Base-by-base conservation (phyloP, 2,329 filamentous ascomycete genomes). In the Scortechinia acanthostroma region DNA sequence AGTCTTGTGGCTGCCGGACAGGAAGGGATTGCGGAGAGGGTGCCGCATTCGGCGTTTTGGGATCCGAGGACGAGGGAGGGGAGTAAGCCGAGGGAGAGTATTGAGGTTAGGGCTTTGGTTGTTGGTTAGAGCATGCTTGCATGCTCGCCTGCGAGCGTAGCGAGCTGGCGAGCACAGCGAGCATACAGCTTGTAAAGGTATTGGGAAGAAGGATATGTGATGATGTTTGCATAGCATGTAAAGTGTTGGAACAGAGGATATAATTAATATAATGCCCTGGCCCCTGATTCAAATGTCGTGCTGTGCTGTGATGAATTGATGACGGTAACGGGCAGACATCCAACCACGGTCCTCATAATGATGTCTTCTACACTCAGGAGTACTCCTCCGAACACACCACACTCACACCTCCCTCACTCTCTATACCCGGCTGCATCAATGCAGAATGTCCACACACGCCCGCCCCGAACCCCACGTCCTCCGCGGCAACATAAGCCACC, bases 81-180 rank as follows among this genome's bases (percentile, higher is more conserved):
- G 45, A 68, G 72, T 4, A 68, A 63, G 4, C 65, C 59, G 30
- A 57, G 80, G 50, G 73, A 84, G 63, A 81, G 77, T 53, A 83
- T 84, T 48, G 80, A 84, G 62, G 77, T 83, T 1, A 63, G 80
- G 51, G 79, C 76, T 47, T 59, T 83, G 55, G 73, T 83, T 0
- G 82, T 81, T 53, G 35, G 35, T 10, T 40, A 40, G 35, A n/a
- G n/a, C n/a, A n/a, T n/a, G n/a, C n/a, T n/a, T n/a, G n/a, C n/a
- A n/a, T n/a, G n/a, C n/a, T n/a, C n/a, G n/a, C n/a, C n/a, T n/a
- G n/a, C n/a, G n/a, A n/a, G n/a, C n/a, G n/a, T n/a, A n/a, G n/a
- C n/a, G n/a, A n/a, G n/a, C n/a, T n/a, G n/a, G n/a, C n/a, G n/a
- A n/a, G n/a, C n/a, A n/a, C n/a, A n/a, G n/a, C n/a, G n/a, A n/a